Evolutionary conservation across 352 stramenopile species (phyloP).

Genomic region (Peronospora belbahrii): DNA sequence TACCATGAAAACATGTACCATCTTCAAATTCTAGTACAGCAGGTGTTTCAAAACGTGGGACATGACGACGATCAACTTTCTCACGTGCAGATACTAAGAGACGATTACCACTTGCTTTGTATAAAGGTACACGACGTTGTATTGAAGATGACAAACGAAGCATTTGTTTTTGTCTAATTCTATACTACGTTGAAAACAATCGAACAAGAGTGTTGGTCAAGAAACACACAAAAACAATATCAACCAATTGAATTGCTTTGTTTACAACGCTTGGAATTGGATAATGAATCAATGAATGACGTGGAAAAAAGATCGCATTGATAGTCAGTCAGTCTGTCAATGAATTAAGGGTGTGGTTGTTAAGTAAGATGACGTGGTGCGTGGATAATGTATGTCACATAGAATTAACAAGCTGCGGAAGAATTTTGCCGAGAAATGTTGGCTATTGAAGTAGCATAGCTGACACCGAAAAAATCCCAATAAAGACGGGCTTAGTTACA

Average conservation of each 20-base stretch:
- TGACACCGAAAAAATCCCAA: slow-evolving; percentile 11
- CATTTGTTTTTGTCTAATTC: slow-evolving; percentile 32
- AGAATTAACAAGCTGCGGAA: slow-evolving; percentile 25
- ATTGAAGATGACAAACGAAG: slow-evolving; percentile 59
- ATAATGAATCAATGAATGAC: slow-evolving; percentile 35
- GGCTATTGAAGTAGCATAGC: too few species aligned
- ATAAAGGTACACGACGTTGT: slow-evolving; percentile 53
- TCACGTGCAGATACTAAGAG: slow-evolving; percentile 46
- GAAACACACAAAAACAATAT: neutral
- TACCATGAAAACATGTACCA: slow-evolving; percentile 62
- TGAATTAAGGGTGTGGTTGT: too few species aligned
- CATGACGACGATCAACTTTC: slow-evolving; percentile 73
- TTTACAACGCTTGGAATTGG: slow-evolving; percentile 33
- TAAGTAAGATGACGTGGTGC: slow-evolving; percentile 15
- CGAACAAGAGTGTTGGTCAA: too few species aligned
- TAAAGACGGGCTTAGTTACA: neutral
- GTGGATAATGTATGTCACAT: slow-evolving; percentile 16
- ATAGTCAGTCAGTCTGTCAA: too few species aligned
- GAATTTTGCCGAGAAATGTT: too few species aligned
- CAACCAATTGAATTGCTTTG: slow-evolving; percentile 2
- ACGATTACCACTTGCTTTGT: slow-evolving; percentile 58
- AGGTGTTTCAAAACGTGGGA: slow-evolving; percentile 70
- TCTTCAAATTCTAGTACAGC: slow-evolving; percentile 83
- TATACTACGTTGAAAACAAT: too few species aligned
- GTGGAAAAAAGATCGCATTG: neutral